Base-by-base conservation (phyloP, 805 yeast species). In the Candida sphagnicola region DNA sequence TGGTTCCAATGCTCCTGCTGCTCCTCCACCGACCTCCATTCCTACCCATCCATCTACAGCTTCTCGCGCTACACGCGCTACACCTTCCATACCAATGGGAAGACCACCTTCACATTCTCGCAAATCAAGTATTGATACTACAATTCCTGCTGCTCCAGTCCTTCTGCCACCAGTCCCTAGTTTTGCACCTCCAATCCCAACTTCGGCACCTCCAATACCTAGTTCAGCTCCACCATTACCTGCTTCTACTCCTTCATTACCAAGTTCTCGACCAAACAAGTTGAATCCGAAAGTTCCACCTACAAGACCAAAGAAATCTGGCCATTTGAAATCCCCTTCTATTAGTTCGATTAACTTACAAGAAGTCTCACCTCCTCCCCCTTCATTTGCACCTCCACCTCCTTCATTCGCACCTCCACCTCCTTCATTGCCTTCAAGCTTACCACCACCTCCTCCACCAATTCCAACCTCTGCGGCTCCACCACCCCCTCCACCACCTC, bases 271-370 rank as follows among this genome's bases (percentile, higher is more conserved):
- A 26, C 54, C 49, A 26, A 32, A 16, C 41, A 16, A 17, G 38
- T 32, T 38, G 35, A 26, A 26, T 18, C 71, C 72, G 4, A 62
- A 58, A 34, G 34, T 65, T 35, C 74, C 74, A 1, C 70, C 71
- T 2, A 53, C 51, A 18, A 54, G 73, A 33, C 74, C 74, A 18
- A 59, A 54, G 45, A 67, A 67, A 43, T 60, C 67, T 30, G 42
- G 55, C 1, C 72, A 67, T 48, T 46, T 62, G 44, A 55, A 54
- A 42, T 39, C 51, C 14, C 28, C 39, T 12, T 57, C 64, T 2
- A 36, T 46, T 4, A 47, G 48, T 16, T 56, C 62, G 14, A 39
- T 44, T 8, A 33, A 31, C 26, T 51, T 57, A 10, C 35, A 40
- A 24, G 56, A 49, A 18, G 34, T 44, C 6, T 45, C 61, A 5